Conservation (phyloP, 192 early-diverging fungal species). For the Entophlyctis helioformis region DNA sequence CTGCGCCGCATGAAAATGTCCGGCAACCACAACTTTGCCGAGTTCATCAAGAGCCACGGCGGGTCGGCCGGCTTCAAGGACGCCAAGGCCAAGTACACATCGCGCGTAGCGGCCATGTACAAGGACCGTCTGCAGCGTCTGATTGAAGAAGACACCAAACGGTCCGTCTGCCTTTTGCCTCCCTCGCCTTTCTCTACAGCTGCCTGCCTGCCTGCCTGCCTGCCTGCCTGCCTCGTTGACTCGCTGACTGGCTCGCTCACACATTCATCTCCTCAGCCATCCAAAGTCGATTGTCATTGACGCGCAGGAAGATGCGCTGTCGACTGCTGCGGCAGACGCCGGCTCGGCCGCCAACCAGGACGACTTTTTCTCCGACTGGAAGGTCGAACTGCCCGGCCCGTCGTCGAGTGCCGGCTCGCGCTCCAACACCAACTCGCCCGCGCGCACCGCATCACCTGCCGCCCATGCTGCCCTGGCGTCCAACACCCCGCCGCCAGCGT, state of each 20-base stretch:
- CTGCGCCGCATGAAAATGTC: conserved; percentile 75
- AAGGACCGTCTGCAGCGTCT: conserved; percentile 64
- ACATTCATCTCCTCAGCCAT: too few relatives aligned
- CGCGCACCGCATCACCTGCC: too few relatives aligned
- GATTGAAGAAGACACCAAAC: conserved; percentile 52
- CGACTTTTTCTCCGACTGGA: conserved; percentile 62
- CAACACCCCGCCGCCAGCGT: conserved; percentile 12
- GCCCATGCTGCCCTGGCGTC: too few relatives aligned
- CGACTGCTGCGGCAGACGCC: conserved; percentile 9
- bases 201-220: too few relatives aligned
- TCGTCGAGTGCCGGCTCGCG: conserved; percentile 19
- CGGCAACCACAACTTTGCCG: conserved; percentile 70
- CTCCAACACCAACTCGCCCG: conserved; percentile 21
- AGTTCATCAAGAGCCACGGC: conserved; percentile 71
- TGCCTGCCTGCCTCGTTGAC: too few relatives aligned
- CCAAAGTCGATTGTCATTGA: conserved; percentile 30
- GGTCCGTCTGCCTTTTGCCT: conserved; percentile 9
- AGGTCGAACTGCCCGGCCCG: conserved; percentile 24
- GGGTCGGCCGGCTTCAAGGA: conserved; percentile 41
- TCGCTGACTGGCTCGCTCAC: too few relatives aligned
- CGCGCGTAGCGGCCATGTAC: conserved; percentile 60
- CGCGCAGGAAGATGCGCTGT: too few relatives aligned
- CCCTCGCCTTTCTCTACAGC: too few relatives aligned
- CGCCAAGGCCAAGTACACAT: conserved; percentile 71
- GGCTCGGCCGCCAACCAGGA: conserved; percentile 12